Evolutionary conservation across 257 asterid genomes (phyloP).

Genomic region (Solanum bulbocastanum): DNA sequence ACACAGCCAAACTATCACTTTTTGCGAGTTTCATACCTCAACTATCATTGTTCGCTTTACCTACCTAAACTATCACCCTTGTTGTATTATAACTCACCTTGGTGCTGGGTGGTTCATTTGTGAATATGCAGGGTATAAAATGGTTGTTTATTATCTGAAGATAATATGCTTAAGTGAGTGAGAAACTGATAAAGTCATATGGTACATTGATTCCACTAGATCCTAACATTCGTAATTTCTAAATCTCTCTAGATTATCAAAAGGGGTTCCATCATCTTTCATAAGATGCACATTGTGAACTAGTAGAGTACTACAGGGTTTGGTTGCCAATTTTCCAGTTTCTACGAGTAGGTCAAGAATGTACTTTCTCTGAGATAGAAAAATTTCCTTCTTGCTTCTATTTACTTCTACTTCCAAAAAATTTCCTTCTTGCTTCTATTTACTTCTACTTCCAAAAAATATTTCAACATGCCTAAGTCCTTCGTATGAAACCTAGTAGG

Average conservation of each 20-base stretch:
- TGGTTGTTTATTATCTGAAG: background rate
- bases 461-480: background rate
- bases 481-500: background rate
- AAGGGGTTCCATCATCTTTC: background rate
- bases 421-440: too few species aligned
- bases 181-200: background rate
- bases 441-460: background rate
- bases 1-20: background rate
- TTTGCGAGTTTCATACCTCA: background rate
- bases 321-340: background rate
- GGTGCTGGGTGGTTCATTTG: background rate
- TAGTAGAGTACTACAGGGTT: background rate
- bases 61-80: background rate
- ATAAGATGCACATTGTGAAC: background rate
- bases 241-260: background rate
- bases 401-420: background rate
- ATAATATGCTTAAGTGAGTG: background rate
- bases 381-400: background rate
- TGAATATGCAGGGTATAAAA: background rate
- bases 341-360: background rate
- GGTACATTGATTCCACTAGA: background rate
- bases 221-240: background rate
- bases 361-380: background rate
- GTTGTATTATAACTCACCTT: background rate
- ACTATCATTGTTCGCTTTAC: background rate